A percentile compares a stretch with the other conserved stretches of the same genome.
These are phyloP conservation scores for Starmera dryadoides DNA, from an alignment of 805 yeast species.

Conservation along the genomic window DNA sequence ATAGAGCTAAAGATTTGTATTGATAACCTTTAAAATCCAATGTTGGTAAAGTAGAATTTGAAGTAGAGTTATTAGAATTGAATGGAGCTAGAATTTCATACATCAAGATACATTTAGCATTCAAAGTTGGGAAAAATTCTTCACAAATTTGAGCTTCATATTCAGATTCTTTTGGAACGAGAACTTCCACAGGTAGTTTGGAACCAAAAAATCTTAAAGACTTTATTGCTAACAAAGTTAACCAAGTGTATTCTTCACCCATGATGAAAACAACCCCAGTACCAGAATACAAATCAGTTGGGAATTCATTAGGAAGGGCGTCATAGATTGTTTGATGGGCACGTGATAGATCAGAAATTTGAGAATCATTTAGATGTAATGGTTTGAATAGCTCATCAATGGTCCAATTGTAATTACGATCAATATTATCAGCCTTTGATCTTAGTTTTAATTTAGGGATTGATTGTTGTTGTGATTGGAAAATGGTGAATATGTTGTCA, in stretches of 20 bases:
- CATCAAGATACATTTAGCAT: slow-evolving; percentile 52
- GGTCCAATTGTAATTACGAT: too few relatives aligned
- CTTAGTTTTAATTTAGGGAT: too few relatives aligned
- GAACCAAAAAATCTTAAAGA: slow-evolving; percentile 54
- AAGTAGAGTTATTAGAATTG: too few relatives aligned
- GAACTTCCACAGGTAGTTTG: slow-evolving; percentile 67
- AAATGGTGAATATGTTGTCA: too few relatives aligned
- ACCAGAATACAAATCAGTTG: slow-evolving; percentile 21
- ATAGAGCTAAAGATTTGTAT: slow-evolving; percentile 58
- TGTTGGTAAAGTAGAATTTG: too few relatives aligned
- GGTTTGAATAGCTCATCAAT: too few relatives aligned
- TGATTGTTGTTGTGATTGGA: too few relatives aligned
- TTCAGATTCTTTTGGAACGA: slow-evolving; percentile 59
- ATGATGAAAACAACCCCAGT: slow-evolving; percentile 57
- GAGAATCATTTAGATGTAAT: too few relatives aligned
- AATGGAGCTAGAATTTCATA: slow-evolving; percentile 41
- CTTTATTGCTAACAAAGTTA: slow-evolving; percentile 43
- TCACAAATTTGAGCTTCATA: slow-evolving; percentile 65
- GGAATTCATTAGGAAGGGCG: background rate
- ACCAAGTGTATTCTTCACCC: slow-evolving; percentile 60
- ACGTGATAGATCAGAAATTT: too few relatives aligned
- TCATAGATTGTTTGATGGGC: background rate
- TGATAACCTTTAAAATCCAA: slow-evolving; percentile 49
- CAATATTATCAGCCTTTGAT: too few relatives aligned
- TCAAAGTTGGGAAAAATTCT: slow-evolving; percentile 46